phyloP scores from a whole-genome alignment of 2,329 filamentous ascomycete genomes.

The Rutstroemia sp. region DNA sequence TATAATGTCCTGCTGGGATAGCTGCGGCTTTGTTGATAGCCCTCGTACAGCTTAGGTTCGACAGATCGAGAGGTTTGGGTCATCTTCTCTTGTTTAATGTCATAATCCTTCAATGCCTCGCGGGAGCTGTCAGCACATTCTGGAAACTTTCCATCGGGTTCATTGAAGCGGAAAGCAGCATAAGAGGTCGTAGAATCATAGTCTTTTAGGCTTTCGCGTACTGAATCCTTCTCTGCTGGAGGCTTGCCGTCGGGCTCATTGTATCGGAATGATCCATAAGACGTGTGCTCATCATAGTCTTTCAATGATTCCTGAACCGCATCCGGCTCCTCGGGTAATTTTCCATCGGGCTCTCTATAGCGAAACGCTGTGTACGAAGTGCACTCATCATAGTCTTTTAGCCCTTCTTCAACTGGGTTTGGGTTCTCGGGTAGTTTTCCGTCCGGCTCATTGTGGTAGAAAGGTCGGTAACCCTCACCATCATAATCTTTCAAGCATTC shows the following conservation, averaged over 20 bases:
- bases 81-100: slow-evolving; percentile 1
- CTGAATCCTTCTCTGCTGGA: slow-evolving; percentile 21
- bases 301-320: slow-evolving; percentile 32
- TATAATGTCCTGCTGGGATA: no score
- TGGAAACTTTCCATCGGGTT: slow-evolving; percentile 20
- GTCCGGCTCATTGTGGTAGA: slow-evolving; percentile 22
- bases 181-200: slow-evolving; percentile 27
- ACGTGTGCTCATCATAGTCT: slow-evolving; percentile 7
- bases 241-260: slow-evolving; percentile 22
- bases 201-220: slow-evolving; percentile 29
- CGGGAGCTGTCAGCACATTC: slow-evolving; percentile 26
- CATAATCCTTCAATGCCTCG: slow-evolving; percentile 28
- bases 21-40: no score
- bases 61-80: neutral
- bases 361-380: slow-evolving; percentile 19
- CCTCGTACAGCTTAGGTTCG: no score
- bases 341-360: slow-evolving; percentile 24
- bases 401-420: slow-evolving; percentile 30
- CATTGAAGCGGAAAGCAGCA: slow-evolving; percentile 18
- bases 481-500: slow-evolving; percentile 35
- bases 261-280: slow-evolving; percentile 14
- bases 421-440: slow-evolving; percentile 18
- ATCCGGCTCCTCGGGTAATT: slow-evolving; percentile 19
- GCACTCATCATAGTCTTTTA: slow-evolving; percentile 17
- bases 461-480: slow-evolving; percentile 20